A percentile compares a stretch with the other conserved stretches of the same genome.
These are phyloP conservation scores for Didymella pinodella DNA, from an alignment of 2,329 filamentous ascomycete genomes.

Conservation along the genomic window DNA sequence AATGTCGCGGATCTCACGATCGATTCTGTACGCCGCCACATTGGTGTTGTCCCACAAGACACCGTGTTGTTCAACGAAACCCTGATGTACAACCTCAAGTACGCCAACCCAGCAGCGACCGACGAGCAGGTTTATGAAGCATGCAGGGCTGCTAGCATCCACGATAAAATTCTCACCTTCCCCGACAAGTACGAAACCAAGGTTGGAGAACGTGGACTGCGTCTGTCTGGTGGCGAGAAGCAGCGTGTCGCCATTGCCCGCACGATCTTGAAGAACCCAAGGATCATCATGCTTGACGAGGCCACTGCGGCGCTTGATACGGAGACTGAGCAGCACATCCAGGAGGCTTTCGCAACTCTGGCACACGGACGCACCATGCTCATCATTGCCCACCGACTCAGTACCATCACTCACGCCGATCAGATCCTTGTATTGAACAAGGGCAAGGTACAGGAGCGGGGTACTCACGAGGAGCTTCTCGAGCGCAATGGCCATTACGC, in stretches of 20 bases:
- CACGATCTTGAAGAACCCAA: constrained; percentile 89
- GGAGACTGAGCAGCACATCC: constrained; percentile 92
- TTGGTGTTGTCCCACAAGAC: constrained; percentile 96
- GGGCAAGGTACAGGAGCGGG: constrained; percentile 60
- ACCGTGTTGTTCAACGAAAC: constrained; percentile 95
- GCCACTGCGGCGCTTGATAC: constrained; percentile 91
- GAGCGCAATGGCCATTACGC: constrained; percentile 56
- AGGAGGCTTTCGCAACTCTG: constrained; percentile 81
- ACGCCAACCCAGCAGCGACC: constrained; percentile 81
- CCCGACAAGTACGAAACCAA: constrained; percentile 89
- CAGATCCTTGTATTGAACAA: constrained; percentile 64
- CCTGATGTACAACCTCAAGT: constrained; percentile 92
- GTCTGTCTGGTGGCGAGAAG: constrained; percentile 89
- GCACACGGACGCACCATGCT: constrained; percentile 88
- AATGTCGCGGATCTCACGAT: constrained; percentile 89
- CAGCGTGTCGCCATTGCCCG: constrained; percentile 93
- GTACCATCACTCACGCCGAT: constrained; percentile 64
- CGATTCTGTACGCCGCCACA: constrained; percentile 87
- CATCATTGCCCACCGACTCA: constrained; percentile 81
- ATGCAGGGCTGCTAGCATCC: constrained; percentile 86
- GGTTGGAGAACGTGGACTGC: constrained; percentile 87
- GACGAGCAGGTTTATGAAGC: constrained; percentile 84
- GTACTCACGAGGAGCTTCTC: constrained; percentile 61
- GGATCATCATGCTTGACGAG: constrained; percentile 92
- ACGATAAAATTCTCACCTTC: constrained; percentile 89